phyloP scores from a whole-genome alignment of 2,329 filamentous ascomycete species.

The Colletotrichum melonis region DNA sequence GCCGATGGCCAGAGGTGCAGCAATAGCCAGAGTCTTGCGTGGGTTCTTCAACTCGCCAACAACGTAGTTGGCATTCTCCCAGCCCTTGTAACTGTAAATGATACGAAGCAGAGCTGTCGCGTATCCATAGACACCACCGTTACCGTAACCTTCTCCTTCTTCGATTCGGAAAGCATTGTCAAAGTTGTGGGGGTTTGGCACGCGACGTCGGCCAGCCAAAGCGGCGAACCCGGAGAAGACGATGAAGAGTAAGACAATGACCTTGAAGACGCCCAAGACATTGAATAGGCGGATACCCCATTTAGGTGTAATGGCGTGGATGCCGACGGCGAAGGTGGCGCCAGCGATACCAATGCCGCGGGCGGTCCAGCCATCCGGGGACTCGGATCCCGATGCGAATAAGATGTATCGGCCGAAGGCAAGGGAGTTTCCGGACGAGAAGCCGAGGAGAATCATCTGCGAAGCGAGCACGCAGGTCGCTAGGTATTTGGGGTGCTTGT shows the following conservation, averaged over 20 bases:
- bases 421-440: slow-evolving; percentile 68
- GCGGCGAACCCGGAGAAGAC: slow-evolving; percentile 71
- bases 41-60: slow-evolving; percentile 68
- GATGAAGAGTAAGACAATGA: slow-evolving; percentile 69
- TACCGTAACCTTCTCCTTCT: slow-evolving; percentile 56
- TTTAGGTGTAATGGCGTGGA: slow-evolving; percentile 66
- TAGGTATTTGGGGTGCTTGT: slow-evolving; percentile 67
- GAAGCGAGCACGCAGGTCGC: slow-evolving; percentile 69
- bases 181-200: slow-evolving; percentile 67
- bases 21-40: slow-evolving; percentile 63
- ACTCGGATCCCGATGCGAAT: slow-evolving; percentile 60
- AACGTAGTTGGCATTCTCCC: slow-evolving; percentile 74
- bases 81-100: slow-evolving; percentile 72
- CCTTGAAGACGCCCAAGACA: slow-evolving; percentile 69
- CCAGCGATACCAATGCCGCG: slow-evolving; percentile 67
- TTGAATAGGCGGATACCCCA: slow-evolving; percentile 71
- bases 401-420: slow-evolving; percentile 70
- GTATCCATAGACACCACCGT: slow-evolving; percentile 63
- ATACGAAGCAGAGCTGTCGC: slow-evolving; percentile 68
- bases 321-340: slow-evolving; percentile 63
- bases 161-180: slow-evolving; percentile 63
- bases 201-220: slow-evolving; percentile 59
- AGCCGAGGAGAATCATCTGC: slow-evolving; percentile 71
- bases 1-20: slow-evolving; percentile 68
- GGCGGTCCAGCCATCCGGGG: slow-evolving; percentile 64